Conservation (phyloP, 2,329 filamentous ascomycete species). For the Neonectria magnoliae region DNA sequence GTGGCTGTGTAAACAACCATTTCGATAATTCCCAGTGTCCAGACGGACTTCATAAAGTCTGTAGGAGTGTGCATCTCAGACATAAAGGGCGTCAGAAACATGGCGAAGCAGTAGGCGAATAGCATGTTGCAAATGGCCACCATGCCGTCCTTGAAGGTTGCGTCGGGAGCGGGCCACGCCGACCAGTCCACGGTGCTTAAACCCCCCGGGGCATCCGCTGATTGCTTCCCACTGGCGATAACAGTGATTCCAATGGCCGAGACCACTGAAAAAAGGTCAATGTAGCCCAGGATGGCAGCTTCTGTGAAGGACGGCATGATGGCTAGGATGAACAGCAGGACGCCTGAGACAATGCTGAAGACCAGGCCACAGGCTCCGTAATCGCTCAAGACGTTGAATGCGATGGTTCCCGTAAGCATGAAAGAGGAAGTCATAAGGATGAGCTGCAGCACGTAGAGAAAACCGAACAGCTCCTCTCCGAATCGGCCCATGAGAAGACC, state of each 20-base stretch:
- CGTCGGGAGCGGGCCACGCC: conserved; percentile 49
- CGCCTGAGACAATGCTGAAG: conserved; percentile 51
- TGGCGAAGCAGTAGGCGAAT: conserved; percentile 24
- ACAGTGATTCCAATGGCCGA: conserved; percentile 55
- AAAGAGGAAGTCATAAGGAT: conserved; percentile 71
- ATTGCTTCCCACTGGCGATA: conserved; percentile 15
- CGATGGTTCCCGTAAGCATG: conserved; percentile 73
- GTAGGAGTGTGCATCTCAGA: conserved; percentile 22
- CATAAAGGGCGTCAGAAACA: conserved; percentile 23
- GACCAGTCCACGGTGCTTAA: conserved; percentile 39
- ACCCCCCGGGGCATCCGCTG: neutral
- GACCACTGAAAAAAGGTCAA: conserved; percentile 67
- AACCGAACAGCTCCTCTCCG: conserved; percentile 62
- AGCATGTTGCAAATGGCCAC: conserved; percentile 65
- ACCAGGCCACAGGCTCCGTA: conserved; percentile 35
- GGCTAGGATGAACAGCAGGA: conserved; percentile 51
- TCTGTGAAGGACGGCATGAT: conserved; percentile 53
- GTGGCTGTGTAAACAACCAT: conserved; percentile 70
- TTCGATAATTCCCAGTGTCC: conserved; percentile 65
- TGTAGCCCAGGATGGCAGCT: conserved; percentile 40
- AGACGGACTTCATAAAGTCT: conserved; percentile 62
- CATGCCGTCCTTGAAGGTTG: conserved; percentile 62
- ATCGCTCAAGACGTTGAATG: conserved; percentile 56
- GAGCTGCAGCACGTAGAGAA: conserved; percentile 58
- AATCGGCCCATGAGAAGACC: conserved; percentile 64